Base-by-base conservation (phyloP, 83 land plant genomes). In the Picea abies region DNA sequence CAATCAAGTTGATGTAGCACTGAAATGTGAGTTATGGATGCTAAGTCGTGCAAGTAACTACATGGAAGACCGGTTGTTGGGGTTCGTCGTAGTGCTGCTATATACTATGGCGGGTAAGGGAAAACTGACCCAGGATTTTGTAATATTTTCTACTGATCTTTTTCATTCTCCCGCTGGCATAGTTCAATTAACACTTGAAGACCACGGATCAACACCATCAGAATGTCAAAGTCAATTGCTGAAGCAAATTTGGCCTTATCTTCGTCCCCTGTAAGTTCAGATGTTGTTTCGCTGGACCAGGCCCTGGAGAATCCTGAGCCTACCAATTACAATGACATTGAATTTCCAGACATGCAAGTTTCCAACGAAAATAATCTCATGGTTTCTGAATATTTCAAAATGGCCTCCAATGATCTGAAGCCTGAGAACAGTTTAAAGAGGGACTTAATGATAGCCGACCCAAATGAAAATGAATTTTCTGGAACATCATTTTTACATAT, bases 121-220 rank as follows among this genome's bases (percentile, higher is more conserved):
- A 29, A 29, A 29, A 29, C 29, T 29, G 29, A 29, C 29, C 29
- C 29, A 29, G 29, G 29, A 29, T 29, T 29, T 29, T 29, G 29
- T 29, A 29, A 0, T 29, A 29, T 29, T 0, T 29, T 29, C 29
- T 29, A 29, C 29, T 29, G 29, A 29, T 1, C 29, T 29, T 29
- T 29, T 29, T 90, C 92, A 94, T 79, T 91, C 97, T 7, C 97
- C 93, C 4, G 91, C 95, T 0, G 97, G 97, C 2, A 91, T 86
- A 69, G 89, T 94, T 63, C 85, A 80, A 71, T 61, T 94, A 17
- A 86, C 92, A 16, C 81, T 94, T 25, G 72, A 84, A 5, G 90
- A 90, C 63, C 47, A 9, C n/a, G 96, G 93, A 32, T 81, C 87
- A 65, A 72, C 87, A 3, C 93, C 93, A 49, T 14, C 76, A 72